Evolutionary conservation across 2,329 filamentous ascomycete genomes (phyloP).

Genomic region (Ophiostoma piceae): DNA sequence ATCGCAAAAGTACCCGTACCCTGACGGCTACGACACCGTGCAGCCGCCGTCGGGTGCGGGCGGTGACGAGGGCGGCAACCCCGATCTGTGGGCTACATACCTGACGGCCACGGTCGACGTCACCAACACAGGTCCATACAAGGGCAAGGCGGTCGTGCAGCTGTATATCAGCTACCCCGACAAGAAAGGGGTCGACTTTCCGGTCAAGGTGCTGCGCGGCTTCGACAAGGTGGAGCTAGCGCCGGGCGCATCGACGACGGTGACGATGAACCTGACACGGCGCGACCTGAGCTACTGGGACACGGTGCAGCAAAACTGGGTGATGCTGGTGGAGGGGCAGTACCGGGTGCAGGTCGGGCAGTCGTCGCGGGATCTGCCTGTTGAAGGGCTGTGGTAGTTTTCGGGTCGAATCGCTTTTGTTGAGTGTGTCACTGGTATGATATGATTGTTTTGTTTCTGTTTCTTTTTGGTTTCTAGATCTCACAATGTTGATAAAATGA

Average conservation of each 20-base stretch:
- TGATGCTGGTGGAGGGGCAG: slow-evolving; percentile 27
- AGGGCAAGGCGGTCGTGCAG: slow-evolving; percentile 44
- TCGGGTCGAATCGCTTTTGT: too few relatives aligned
- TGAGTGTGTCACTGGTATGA: too few relatives aligned
- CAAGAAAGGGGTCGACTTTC: slow-evolving; percentile 24
- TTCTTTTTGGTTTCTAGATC: too few relatives aligned
- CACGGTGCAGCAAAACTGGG: slow-evolving; percentile 46
- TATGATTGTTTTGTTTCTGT: too few relatives aligned
- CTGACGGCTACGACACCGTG: slow-evolving; percentile 48
- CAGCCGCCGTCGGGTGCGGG: slow-evolving; percentile 58
- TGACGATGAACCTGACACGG: slow-evolving; percentile 44
- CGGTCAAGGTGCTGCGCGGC: slow-evolving; percentile 59
- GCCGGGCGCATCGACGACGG: slow-evolving; percentile 41
- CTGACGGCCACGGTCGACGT: slow-evolving; percentile 48
- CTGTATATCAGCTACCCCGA: slow-evolving; percentile 44
- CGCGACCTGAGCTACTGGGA: slow-evolving; percentile 54
- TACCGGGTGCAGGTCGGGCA: slow-evolving; percentile 28
- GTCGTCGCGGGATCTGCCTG: slow-evolving; percentile 27
- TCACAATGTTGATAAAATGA: too few relatives aligned
- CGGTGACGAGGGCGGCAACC: slow-evolving; percentile 63
- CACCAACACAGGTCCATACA: slow-evolving; percentile 47
- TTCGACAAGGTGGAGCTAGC: slow-evolving; percentile 64
- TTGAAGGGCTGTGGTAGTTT: slow-evolving; percentile 25
- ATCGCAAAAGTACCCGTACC: slow-evolving; percentile 44
- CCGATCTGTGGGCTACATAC: slow-evolving; percentile 56